Evolutionary conservation across 2,329 filamentous ascomycete species (phyloP), one percentile per base, ranked within the genome.

Genomic region (Cryphonectria parasitica): DNA sequence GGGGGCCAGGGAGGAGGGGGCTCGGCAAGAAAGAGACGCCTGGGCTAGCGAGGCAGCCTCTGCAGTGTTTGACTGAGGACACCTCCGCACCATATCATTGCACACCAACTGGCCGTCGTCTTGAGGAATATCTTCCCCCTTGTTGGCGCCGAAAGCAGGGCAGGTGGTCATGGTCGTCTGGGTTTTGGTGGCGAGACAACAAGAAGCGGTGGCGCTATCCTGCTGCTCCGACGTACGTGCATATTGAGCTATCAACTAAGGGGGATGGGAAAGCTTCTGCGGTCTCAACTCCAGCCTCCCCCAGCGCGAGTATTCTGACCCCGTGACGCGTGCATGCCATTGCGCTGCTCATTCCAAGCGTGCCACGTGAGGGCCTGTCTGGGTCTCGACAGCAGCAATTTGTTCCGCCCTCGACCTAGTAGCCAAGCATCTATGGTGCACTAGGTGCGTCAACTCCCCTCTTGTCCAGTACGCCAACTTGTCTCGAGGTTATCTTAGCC

Each of bases 401-500:
- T 17, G 13, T 65, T 3, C 45, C 19, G 25, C n/a, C 28, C 64
- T 45, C 41, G 62, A 52, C 54, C 52, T 58, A 28, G 54, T 19
- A 19, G 68, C 65, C 58, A 61, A 61, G 58, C 58, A 36, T 39
- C 34, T 25, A 22, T 61, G 13, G 58, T 61, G 45, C 45, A 19
- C n/a, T 49, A 7, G 45, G 45, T 49, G 58, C 34, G 31, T 60
- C 56, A 60, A 36, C 11, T 19, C 56, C 19, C 13, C n/a, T 36
- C 34, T 61, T 52, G 43, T 61, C 28, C 31, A 54, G 52, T 19
- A 68, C 65, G 52, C 31, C 62, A 63, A 49, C 34, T n/a, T 61
- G 58, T 60, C 34, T 65, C 69, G 69, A 66, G 65, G 65, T 28
- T 61, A 70, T 31, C 66, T 61, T 58, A 52, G 63, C 60, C 60